Percentiles rank a stretch among this genome's conserved stretches.
Evolutionary conservation across 2,329 filamentous ascomycete species (phyloP).

Genomic region (Helotiales sp.): DNA sequence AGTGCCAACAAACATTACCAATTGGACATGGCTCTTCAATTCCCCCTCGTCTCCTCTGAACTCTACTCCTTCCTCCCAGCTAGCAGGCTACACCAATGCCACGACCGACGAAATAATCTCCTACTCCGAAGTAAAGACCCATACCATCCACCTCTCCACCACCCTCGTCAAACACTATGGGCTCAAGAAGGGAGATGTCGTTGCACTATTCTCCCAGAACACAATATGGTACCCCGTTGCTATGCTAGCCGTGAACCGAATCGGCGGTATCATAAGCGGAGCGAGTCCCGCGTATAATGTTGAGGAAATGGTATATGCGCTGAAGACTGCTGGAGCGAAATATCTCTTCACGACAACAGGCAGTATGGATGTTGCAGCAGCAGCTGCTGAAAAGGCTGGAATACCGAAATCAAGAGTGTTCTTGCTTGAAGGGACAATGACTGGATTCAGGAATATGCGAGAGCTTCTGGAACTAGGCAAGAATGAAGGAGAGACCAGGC

Average conservation of each 20-base stretch:
- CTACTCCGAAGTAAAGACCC: conserved; percentile 57
- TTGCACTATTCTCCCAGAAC: conserved; percentile 63
- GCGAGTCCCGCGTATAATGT: conserved; percentile 65
- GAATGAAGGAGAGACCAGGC: conserved; percentile 39
- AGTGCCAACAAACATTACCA: conserved; percentile 55
- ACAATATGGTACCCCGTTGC: conserved; percentile 68
- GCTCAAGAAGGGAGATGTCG: conserved; percentile 53
- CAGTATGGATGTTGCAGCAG: conserved; percentile 53
- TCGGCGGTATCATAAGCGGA: conserved; percentile 57
- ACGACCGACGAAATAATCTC: conserved; percentile 57
- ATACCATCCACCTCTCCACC: conserved; percentile 59
- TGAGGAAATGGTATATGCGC: conserved; percentile 67
- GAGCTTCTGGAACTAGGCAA: conserved; percentile 38
- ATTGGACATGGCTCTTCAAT: conserved; percentile 64
- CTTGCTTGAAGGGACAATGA: conserved; percentile 53
- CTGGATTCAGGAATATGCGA: conserved; percentile 49
- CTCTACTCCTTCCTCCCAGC: conserved; percentile 27
- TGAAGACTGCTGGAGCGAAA: conserved; percentile 56
- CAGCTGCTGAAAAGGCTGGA: conserved; percentile 54
- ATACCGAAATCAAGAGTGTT: conserved; percentile 53
- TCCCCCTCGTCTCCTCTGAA: conserved; percentile 48
- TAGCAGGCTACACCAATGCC: conserved; percentile 52
- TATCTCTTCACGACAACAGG: conserved; percentile 57
- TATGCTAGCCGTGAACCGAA: conserved; percentile 54
- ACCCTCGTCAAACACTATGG: conserved; percentile 56